Evolutionary conservation across 805 yeast species (phyloP).

Genomic region (Helenozyma rhizophorensis): DNA sequence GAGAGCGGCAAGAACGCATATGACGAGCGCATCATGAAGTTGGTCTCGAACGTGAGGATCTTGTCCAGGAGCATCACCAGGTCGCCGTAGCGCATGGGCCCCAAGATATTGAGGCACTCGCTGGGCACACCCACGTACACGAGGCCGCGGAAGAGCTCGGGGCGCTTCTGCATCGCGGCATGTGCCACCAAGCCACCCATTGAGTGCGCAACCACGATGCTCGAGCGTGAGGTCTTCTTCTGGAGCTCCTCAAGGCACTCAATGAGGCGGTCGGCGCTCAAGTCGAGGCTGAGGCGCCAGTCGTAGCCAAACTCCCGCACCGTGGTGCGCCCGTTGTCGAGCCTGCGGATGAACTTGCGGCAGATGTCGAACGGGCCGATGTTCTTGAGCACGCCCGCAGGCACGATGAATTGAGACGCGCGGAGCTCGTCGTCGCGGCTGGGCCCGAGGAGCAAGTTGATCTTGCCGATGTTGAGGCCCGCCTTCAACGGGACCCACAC

Average conservation of each 20-base stretch:
- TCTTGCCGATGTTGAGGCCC: conserved; percentile 68
- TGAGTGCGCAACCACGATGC: conserved; percentile 78
- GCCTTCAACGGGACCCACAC: conserved; percentile 89
- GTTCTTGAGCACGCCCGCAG: conserved; percentile 76
- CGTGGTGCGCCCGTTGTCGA: conserved; percentile 55
- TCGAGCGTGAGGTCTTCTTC: conserved; percentile 49
- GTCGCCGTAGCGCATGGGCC: conserved; percentile 82
- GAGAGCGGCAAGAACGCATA: conserved; percentile 72
- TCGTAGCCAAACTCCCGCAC: conserved; percentile 86
- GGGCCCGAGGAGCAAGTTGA: conserved; percentile 72
- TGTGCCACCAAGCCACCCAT: conserved; percentile 93
- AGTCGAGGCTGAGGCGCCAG: conserved; percentile 76
- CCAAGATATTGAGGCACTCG: conserved; percentile 80
- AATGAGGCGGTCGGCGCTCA: conserved; percentile 48
- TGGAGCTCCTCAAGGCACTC: conserved; percentile 45
- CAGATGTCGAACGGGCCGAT: conserved; percentile 87
- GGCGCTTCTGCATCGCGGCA: conserved; percentile 65
- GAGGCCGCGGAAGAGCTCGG: conserved; percentile 66
- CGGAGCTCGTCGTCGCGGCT: conserved; percentile 60
- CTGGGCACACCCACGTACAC: conserved; percentile 81
- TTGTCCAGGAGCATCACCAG: conserved; percentile 69
- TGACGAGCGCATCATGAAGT: conserved; percentile 84
- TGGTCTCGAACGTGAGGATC: conserved; percentile 73
- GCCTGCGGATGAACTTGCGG: conserved; percentile 50
- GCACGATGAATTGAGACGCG: conserved; percentile 49